Conservation (phyloP, 2,329 filamentous ascomycete genomes). For the Nemania serpens region DNA sequence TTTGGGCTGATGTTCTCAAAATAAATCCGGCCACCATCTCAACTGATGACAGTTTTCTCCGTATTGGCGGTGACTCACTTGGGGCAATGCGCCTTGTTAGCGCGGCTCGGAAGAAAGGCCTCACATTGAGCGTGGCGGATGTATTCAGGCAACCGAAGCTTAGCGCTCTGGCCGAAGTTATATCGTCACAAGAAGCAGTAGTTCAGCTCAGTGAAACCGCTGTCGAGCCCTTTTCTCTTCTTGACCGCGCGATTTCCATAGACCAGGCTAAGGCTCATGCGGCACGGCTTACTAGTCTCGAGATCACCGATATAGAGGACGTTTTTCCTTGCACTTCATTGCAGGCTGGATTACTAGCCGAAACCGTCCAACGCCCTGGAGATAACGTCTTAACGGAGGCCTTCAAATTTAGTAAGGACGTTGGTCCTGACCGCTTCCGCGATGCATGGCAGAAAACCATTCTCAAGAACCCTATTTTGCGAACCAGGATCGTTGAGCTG, state of each 20-base stretch:
- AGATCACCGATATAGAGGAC: conserved; percentile 16
- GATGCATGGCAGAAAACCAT: conserved; percentile 17
- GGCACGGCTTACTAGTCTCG: conserved; percentile 1
- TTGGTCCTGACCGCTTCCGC: conserved; percentile 16
- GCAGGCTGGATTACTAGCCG: conserved; percentile 24
- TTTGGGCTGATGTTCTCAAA: conserved; percentile 16
- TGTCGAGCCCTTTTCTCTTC: conserved; percentile 8
- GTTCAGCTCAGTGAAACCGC: neutral
- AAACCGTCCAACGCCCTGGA: conserved; percentile 11
- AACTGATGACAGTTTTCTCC: conserved; percentile 52
- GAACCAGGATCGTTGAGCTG: conserved; percentile 11
- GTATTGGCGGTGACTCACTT: conserved; percentile 53
- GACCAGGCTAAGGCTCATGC: conserved; percentile 2
- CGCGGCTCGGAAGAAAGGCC: neutral
- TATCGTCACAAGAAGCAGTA: neutral
- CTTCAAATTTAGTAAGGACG: neutral
- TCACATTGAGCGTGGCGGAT: conserved; percentile 19
- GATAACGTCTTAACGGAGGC: conserved; percentile 15
- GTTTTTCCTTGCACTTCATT: conserved; percentile 26
- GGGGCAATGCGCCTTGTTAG: conserved; percentile 48
- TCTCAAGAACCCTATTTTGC: neutral
- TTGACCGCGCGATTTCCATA: neutral
- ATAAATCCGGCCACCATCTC: conserved; percentile 37
- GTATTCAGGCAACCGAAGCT: conserved; percentile 15
- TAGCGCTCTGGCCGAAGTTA: conserved; percentile 5